These are phyloP conservation scores for Suillus subluteus DNA, from an alignment of 768 basidiomycete species.

Conservation along the genomic window DNA sequence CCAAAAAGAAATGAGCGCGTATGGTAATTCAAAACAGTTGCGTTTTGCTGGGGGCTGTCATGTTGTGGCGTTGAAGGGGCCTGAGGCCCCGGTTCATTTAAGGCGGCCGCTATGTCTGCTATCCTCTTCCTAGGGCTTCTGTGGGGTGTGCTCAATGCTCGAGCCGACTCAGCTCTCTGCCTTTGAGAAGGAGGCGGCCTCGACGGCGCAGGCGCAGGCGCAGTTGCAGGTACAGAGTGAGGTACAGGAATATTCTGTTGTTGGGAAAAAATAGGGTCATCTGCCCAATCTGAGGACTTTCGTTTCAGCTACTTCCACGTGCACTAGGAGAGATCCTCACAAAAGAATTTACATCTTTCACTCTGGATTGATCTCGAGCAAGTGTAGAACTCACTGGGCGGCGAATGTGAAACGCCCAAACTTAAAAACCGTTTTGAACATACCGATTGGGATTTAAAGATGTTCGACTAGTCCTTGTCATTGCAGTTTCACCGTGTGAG, in stretches of 20 bases:
- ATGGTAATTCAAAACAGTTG: slow-evolving; percentile 3
- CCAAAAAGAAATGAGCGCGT: background rate
- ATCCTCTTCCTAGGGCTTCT: slow-evolving; percentile 8
- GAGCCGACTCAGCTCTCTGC: background rate
- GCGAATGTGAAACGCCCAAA: background rate
- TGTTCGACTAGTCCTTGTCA: slow-evolving; percentile 34
- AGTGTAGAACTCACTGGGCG: slow-evolving; percentile 39
- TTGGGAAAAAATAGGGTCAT: slow-evolving; percentile 25
- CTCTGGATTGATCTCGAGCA: slow-evolving; percentile 30
- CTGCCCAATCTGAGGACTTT: slow-evolving; percentile 34
- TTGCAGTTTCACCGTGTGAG: slow-evolving; percentile 31
- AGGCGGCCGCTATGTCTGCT: slow-evolving; percentile 1
- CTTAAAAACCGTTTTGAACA: slow-evolving; percentile 12
- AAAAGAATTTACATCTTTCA: slow-evolving; percentile 36
- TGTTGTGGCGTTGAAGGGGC: background rate
- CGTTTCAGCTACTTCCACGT: background rate
- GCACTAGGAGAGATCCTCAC: slow-evolving; percentile 31
- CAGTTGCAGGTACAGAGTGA: background rate
- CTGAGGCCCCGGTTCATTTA: background rate
- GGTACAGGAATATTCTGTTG: background rate
- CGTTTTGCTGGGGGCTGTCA: slow-evolving; percentile 15
- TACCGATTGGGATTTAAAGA: slow-evolving; percentile 40
- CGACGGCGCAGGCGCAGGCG: background rate
- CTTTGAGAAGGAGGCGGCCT: slow-evolving; percentile 4
- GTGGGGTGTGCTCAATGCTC: background rate